A percentile compares a stretch with the other conserved stretches of the same genome.
phyloP scores from a whole-genome alignment of 1,139 yeast species.

The Debaryomycetaceae sp. region DNA sequence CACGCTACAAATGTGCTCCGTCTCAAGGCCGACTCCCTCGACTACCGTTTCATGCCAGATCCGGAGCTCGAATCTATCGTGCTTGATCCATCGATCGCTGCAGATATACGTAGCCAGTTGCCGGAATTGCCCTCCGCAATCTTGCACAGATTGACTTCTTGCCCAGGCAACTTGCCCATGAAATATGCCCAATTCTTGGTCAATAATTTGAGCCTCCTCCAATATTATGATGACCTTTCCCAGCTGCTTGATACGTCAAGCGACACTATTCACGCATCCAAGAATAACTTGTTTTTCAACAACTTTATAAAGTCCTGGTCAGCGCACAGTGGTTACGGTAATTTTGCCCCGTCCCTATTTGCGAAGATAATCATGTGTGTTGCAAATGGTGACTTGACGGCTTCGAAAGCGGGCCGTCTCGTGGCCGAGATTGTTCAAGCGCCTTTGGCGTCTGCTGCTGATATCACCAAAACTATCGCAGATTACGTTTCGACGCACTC shows the following conservation, averaged over 20 bases:
- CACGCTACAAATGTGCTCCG: conserved; percentile 51
- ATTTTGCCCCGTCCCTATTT: too few relatives aligned
- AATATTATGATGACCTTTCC: conserved; percentile 42
- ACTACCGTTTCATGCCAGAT: conserved; percentile 91
- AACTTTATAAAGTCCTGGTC: conserved; percentile 65
- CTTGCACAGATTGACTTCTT: conserved; percentile 33
- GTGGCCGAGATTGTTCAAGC: conserved; percentile 48
- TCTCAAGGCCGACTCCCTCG: conserved; percentile 71
- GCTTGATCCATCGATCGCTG: conserved; percentile 26
- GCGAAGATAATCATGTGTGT: too few relatives aligned
- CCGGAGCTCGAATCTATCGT: conserved; percentile 65
- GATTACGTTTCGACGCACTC: too few relatives aligned
- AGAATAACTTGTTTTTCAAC: conserved; percentile 79
- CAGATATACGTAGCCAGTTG: conserved; percentile 28
- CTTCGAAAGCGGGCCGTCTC: too few relatives aligned
- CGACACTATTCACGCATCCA: conserved; percentile 23
- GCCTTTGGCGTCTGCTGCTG: conserved; percentile 19
- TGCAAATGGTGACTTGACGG: too few relatives aligned
- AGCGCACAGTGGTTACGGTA: conserved; percentile 35
- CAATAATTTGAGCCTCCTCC: conserved; percentile 30
- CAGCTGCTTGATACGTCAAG: conserved; percentile 9
- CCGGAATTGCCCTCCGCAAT: conserved; percentile 60
- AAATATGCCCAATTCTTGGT: conserved; percentile 64
- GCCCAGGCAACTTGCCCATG: conserved; percentile 49
- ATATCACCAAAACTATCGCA: conserved; percentile 29